A percentile compares a stretch with the other conserved stretches of the same genome.
Conservation (phyloP, 306 rosid genomes). For the Acacia crassicarpa region DNA sequence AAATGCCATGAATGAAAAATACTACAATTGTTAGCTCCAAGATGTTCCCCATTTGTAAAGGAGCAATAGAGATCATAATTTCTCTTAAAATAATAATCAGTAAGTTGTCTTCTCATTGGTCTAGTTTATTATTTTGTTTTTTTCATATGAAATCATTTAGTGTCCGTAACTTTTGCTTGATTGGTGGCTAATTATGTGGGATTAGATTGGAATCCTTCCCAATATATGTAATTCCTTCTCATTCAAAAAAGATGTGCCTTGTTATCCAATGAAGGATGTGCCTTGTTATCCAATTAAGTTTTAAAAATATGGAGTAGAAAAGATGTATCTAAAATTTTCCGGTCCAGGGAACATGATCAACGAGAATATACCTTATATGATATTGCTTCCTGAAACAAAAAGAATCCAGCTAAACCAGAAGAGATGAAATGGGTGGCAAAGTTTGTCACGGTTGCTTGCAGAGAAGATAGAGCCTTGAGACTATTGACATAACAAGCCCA, state of each 20-base stretch:
- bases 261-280: background rate
- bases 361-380: conserved; percentile 59
- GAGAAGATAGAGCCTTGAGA: conserved; percentile 77
- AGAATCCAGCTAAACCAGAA: conserved; percentile 81
- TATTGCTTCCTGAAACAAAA: conserved; percentile 66
- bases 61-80: background rate
- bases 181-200: background rate
- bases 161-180: background rate
- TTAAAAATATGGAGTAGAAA: background rate
- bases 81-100: background rate
- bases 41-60: background rate
- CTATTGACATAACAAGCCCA: conserved; percentile 90
- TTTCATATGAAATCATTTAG: background rate
- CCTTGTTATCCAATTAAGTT: no score
- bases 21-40: background rate
- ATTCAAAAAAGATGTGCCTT: background rate
- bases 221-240: background rate
- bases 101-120: background rate
- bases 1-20: background rate
- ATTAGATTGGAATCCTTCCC: background rate
- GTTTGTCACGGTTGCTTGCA: conserved; percentile 90
- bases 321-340: background rate
- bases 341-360: background rate
- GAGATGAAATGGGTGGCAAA: conserved; percentile 84
- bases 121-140: no score